Conservation (phyloP, 2,329 filamentous ascomycete genomes). For the Dactylellina cionopaga region DNA sequence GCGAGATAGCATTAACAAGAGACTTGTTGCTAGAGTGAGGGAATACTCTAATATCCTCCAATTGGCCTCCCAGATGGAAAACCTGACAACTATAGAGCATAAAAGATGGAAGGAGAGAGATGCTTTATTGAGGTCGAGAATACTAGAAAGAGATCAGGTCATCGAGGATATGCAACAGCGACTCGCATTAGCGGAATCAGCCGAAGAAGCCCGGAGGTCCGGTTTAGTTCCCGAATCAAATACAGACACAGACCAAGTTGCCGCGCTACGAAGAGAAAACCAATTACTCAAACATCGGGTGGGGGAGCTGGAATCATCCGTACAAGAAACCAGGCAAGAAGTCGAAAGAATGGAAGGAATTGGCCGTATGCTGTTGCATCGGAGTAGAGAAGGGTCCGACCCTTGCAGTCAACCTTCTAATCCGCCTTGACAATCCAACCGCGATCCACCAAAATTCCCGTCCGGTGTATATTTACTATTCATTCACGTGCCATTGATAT, state of each 20-base stretch:
- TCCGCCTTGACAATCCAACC: constrained; percentile 1
- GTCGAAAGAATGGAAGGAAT: constrained; percentile 45
- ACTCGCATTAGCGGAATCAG: constrained; percentile 14
- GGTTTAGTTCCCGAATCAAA: constrained; percentile 8
- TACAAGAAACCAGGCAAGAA: constrained; percentile 34
- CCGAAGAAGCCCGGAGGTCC: constrained; percentile 11
- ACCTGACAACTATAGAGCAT: constrained; percentile 17
- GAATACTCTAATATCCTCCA: constrained; percentile 47
- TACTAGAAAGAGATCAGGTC: constrained; percentile 27
- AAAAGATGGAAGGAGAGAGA: constrained; percentile 49
- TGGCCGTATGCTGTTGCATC: constrained; percentile 40
- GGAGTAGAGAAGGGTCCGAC: constrained; percentile 30
- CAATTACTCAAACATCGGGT: constrained; percentile 27
- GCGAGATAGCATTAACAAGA: constrained; percentile 33
- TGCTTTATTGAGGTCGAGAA: constrained; percentile 11
- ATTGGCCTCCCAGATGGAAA: constrained; percentile 48
- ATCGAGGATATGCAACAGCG: constrained; percentile 45
- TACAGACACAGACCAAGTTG: constrained; percentile 19
- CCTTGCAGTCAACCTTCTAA: constrained; percentile 8
- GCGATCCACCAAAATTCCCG: not conserved
- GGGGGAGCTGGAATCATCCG: constrained; percentile 26
- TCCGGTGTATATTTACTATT: not conserved
- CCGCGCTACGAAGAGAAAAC: constrained; percentile 32
- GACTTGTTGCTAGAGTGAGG: constrained; percentile 34
- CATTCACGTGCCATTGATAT: not conserved